Conservation (phyloP, 176 grass and related monocot species). For the Triticum monococcum region DNA sequence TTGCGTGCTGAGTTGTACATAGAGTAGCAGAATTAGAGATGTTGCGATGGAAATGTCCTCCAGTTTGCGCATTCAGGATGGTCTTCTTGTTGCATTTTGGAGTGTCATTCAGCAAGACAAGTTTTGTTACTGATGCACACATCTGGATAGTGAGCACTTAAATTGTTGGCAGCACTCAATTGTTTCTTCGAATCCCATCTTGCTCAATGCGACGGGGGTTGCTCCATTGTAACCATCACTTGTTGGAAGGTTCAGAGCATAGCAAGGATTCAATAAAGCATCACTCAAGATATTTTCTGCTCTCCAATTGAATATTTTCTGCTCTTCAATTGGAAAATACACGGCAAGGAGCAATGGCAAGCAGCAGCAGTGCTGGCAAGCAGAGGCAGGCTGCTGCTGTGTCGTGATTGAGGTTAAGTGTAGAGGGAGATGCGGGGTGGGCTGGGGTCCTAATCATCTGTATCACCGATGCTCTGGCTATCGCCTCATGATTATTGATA, state of each 20-base stretch:
- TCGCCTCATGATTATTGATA: too few relatives aligned
- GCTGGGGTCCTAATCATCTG: too few relatives aligned
- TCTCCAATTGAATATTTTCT: not conserved
- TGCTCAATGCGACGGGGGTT: not conserved
- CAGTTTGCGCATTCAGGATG: not conserved
- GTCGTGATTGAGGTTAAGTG: not conserved
- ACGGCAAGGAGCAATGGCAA: too few relatives aligned
- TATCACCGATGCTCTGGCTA: too few relatives aligned
- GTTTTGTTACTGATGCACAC: not conserved
- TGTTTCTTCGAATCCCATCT: not conserved
- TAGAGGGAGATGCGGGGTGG: not conserved
- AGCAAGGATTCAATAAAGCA: not conserved
- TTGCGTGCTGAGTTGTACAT: conserved; percentile 10
- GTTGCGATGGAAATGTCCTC: not conserved
- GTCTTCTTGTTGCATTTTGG: not conserved
- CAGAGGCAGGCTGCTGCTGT: not conserved
- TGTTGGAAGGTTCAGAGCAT: not conserved
- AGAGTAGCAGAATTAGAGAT: not conserved
- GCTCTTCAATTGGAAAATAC: too few relatives aligned
- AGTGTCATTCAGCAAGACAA: not conserved
- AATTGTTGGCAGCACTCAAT: too few relatives aligned
- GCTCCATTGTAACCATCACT: not conserved
- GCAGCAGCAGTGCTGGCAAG: too few relatives aligned
- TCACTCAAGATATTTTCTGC: not conserved
- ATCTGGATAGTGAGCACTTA: not conserved